phyloP scores from a whole-genome alignment of 106 monocot genomes.

The Dioscorea alata region DNA sequence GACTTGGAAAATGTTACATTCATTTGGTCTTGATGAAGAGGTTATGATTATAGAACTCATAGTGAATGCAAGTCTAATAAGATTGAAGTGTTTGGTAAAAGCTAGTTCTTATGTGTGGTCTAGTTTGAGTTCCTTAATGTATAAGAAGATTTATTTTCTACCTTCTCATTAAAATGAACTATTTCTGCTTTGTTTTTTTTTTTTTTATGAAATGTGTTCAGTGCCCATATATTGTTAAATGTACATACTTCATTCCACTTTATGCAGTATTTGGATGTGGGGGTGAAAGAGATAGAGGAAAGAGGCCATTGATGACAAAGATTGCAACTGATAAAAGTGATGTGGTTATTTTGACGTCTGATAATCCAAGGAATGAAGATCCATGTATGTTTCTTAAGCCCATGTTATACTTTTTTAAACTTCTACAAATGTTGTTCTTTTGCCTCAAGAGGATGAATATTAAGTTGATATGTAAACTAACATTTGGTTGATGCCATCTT shows the following conservation, averaged over 20 bases:
- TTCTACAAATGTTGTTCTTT: neutral
- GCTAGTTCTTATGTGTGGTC: too few species aligned
- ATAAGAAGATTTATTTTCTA: too few species aligned
- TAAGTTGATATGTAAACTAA: neutral
- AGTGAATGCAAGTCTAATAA: too few species aligned
- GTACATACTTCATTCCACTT: neutral
- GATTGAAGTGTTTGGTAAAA: too few species aligned
- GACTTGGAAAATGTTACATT: too few species aligned
- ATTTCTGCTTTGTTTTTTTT: too few species aligned
- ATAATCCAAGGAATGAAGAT: conserved; percentile 91
- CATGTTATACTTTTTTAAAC: neutral
- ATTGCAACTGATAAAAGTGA: conserved; percentile 97
- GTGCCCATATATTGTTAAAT: too few species aligned
- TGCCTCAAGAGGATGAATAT: neutral
- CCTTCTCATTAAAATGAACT: too few species aligned
- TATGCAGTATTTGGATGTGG: conserved; percentile 82
- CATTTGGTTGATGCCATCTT: neutral
- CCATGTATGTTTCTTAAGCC: conserved; percentile 45
- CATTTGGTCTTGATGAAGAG: too few species aligned
- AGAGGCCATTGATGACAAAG: conserved; percentile 89
- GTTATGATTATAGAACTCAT: too few species aligned
- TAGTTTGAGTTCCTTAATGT: too few species aligned
- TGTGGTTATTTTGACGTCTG: conserved; percentile 89
- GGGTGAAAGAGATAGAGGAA: conserved; percentile 88
- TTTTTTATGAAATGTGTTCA: too few species aligned